Conservation (phyloP, 2,329 filamentous ascomycete species). For the Colletotrichum gigasporum region DNA sequence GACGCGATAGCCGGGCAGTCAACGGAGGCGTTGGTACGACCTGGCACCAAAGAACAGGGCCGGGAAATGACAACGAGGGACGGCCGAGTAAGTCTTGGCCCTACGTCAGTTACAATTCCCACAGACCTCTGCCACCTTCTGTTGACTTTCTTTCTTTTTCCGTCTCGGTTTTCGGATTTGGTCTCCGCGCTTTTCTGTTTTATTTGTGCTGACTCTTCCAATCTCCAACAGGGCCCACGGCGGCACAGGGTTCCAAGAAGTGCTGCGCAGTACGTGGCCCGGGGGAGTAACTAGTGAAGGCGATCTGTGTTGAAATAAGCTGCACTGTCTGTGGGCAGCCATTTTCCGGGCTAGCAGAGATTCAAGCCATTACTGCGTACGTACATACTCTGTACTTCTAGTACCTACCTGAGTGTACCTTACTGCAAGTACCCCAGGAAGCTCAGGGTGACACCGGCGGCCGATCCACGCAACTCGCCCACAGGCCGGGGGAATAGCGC, state of each 20-base stretch:
- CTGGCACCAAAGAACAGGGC: neutral
- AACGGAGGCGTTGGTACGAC: neutral
- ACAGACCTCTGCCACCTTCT: neutral
- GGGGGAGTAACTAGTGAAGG: constrained; percentile 9
- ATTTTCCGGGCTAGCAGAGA: neutral
- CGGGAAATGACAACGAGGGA: neutral
- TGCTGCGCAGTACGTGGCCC: constrained; percentile 10
- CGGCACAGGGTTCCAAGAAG: constrained; percentile 3
- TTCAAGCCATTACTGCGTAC: neutral
- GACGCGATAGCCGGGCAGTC: neutral
- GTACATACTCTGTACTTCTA: no score
- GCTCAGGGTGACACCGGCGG: constrained; percentile 19
- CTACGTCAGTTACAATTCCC: neutral
- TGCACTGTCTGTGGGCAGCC: constrained; percentile 9
- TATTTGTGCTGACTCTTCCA: neutral
- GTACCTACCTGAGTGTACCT: no score
- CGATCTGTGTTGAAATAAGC: neutral
- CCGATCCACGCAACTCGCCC: constrained; percentile 20
- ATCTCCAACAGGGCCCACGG: neutral
- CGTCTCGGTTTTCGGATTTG: neutral
- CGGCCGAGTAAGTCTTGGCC: neutral
- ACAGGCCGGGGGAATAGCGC: constrained; percentile 12
- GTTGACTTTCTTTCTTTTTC: neutral
- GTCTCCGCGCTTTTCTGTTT: neutral
- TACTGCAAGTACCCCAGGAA: no score